Base-by-base conservation (phyloP, 2,329 filamentous ascomycete genomes). In the Dactylonectria estremocensis region DNA sequence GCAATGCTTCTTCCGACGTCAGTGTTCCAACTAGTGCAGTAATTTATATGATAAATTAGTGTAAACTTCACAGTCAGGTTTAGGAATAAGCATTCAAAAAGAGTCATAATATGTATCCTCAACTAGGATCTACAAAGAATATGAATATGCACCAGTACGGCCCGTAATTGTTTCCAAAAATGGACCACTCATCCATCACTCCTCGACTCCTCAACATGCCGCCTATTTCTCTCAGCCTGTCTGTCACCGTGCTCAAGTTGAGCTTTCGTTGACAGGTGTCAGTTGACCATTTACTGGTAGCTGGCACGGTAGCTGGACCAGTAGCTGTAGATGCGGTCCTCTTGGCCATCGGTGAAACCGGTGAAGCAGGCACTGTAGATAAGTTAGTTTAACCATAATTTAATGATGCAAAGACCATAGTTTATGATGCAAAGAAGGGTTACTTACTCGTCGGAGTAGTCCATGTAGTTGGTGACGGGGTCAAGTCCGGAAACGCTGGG, bases 381-480 rank as follows among this genome's bases (percentile, higher is more conserved):
- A 13, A 14, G 28, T n/a, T 9, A 45, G 58, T 24, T 5, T n/a
- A n/a, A n/a, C n/a, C 31, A 35, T n/a, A 48, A 45, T 5, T 16
- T 52, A 16, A 6, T 10, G 0, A n/a, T n/a, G 40, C 14, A 43
- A n/a, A n/a, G n/a, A n/a, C n/a, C n/a, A n/a, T n/a, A n/a, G n/a
- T n/a, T n/a, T n/a, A n/a, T n/a, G n/a, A n/a, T n/a, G 16, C 16
- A 9, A n/a, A 1, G 2, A 3, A 1, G 50, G n/a, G 48, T 8
- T n/a, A 68, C 74, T 62, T 65, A 82, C 81, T 86, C 84, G 49
- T 81, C 78, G 24, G 81, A 82, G 69, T 81, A 82, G 61, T 81
- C 78, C 80, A 81, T 82, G 43, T 77, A 81, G 72, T 81, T 81
- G 50, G 79, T 77, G 56, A 81, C 79, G 14, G 79, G 78, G 50